Evolutionary conservation across 2,329 filamentous ascomycete species (phyloP), one percentile per base, ranked within the genome.

Genomic region (Exophiala dermatitidis): DNA sequence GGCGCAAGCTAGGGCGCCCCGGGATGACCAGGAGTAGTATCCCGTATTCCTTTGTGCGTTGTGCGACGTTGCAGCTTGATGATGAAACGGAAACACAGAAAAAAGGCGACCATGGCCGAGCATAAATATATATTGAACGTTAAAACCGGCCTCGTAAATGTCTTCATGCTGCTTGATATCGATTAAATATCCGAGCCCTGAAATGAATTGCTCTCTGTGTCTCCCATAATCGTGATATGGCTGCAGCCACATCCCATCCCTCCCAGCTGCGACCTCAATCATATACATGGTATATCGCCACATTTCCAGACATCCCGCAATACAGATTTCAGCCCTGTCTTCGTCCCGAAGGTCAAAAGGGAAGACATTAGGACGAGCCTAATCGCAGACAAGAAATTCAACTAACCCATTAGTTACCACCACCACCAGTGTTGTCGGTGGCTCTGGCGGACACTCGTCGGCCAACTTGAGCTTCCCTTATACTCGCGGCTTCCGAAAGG

Each of bases 401-500:
- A 42, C 30, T 38, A 10, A 6, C 32, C 29, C 36, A 8, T 50
- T 45, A 49, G 49, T 36, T 48, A 34, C 53, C 44, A 9, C 45
- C 41, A 30, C 46, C 32, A 29, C 42, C 50, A 8, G 34, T 37
- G 41, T 37, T 47, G 5, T 40, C 46, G 28, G 36, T 37, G 19
- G 46, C 43, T 48, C 54, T 50, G 28, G 57, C 60, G 5, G 60
- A 62, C 26, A 60, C 56, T 36, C 59, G 57, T 40, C 60, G 50
- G 12, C 59, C 60, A 29, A 62, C 38, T 26, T 56, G 48, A 6
- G 60, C 60, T 49, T 62, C 46, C 37, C 53, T 42, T 46, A 62
- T 60, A 37, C 60, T 62, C 19, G 54, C 59, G 9, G 52, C 60
- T 37, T 62, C 60, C 8, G 52, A 56, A 49, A 40, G 52, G 31